A percentile compares a stretch with the other conserved stretches of the same genome.
These are phyloP conservation scores for Naganishia sp. DNA, from an alignment of 1,284 basidiomycete species.

Conservation along the genomic window DNA sequence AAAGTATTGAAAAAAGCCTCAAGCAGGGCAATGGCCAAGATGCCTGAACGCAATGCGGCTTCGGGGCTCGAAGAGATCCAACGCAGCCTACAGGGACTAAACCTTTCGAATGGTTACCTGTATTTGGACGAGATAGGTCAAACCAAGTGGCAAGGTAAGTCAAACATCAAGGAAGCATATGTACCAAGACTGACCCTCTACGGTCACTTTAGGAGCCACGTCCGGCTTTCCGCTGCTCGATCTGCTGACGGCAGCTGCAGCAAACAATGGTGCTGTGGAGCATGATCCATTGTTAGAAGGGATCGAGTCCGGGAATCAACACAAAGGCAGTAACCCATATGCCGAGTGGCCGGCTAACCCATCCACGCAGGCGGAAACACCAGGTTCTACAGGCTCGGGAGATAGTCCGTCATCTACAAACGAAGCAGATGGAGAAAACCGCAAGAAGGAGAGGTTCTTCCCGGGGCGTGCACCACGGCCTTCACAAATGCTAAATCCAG, in stretches of 20 bases:
- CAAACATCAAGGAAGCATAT: not conserved
- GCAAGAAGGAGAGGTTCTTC: constrained; percentile 49
- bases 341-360: constrained; percentile 27
- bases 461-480: constrained; percentile 70
- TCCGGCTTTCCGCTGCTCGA: constrained; percentile 83
- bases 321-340: constrained; percentile 20
- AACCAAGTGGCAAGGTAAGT: constrained; percentile 55
- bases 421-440: constrained; percentile 12
- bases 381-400: constrained; percentile 1
- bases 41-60: constrained; percentile 9
- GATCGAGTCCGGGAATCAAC: constrained; percentile 14
- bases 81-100: constrained; percentile 35
- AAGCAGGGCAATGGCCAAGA: constrained; percentile 16
- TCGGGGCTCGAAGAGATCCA: constrained; percentile 33
- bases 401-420: constrained; percentile 22
- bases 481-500: constrained; percentile 69
- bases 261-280: not conserved
- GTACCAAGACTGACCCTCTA: constrained; percentile 19
- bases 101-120: constrained; percentile 42
- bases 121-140: constrained; percentile 56
- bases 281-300: constrained; percentile 10
- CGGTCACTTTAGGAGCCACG: constrained; percentile 64
- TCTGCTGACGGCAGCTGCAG: constrained; percentile 58
- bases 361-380: constrained; percentile 11
- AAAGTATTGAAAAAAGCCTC: not conserved